A percentile compares a stretch with the other conserved stretches of the same genome.
phyloP scores from a whole-genome alignment of 148 eudicot genomes.

The Arctostaphylos glauca region DNA sequence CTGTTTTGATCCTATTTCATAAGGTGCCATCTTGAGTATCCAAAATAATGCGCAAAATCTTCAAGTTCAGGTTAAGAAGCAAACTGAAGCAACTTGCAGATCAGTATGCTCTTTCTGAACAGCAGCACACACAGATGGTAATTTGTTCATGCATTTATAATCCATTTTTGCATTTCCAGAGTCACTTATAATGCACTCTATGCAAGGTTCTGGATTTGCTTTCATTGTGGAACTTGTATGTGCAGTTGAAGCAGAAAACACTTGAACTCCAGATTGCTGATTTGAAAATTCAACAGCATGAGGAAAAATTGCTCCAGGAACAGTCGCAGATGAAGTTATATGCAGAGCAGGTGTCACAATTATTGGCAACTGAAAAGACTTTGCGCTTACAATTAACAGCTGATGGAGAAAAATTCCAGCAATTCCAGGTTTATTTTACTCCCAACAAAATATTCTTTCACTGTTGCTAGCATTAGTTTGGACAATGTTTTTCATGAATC shows the following conservation, averaged over 20 bases:
- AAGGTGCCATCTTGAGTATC: slow-evolving; percentile 7
- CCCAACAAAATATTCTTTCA: neutral
- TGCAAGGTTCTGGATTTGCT: neutral
- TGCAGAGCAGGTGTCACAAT: slow-evolving; percentile 82
- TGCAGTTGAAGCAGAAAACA: slow-evolving; percentile 88
- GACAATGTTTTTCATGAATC: neutral
- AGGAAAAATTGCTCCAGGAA: slow-evolving; percentile 73
- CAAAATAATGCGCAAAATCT: slow-evolving; percentile 10
- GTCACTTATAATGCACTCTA: neutral
- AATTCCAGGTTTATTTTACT: slow-evolving; percentile 65
- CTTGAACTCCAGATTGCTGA: slow-evolving; percentile 94
- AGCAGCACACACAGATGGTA: slow-evolving; percentile 82
- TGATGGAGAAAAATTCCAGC: slow-evolving; percentile 97
- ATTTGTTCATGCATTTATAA: slow-evolving; percentile 7
- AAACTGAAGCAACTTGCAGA: slow-evolving; percentile 91
- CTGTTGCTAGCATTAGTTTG: neutral
- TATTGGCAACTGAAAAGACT: slow-evolving; percentile 80
- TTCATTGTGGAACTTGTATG: slow-evolving; percentile 7
- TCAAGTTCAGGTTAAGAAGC: slow-evolving; percentile 63
- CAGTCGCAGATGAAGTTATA: slow-evolving; percentile 81
- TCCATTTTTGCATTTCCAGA: neutral
- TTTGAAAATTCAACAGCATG: slow-evolving; percentile 77
- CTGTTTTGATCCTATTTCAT: slow-evolving; percentile 3
- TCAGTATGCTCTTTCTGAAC: slow-evolving; percentile 79
- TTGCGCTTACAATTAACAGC: slow-evolving; percentile 83